phyloP scores from a whole-genome alignment of 2,329 filamentous ascomycete species.

The Fusarium transvaalense region DNA sequence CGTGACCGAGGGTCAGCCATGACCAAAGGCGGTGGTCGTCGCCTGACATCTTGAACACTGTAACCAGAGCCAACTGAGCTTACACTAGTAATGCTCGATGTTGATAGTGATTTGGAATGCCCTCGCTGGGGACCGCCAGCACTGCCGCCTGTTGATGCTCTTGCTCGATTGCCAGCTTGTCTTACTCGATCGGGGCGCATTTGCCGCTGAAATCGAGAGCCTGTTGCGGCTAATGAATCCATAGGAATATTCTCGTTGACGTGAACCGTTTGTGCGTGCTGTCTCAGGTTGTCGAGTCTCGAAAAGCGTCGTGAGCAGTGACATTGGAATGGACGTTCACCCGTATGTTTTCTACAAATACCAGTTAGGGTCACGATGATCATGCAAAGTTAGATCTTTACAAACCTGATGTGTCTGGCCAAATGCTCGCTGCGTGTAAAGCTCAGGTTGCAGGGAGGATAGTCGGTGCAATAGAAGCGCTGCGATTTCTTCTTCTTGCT shows the following conservation, averaged over 20 bases:
- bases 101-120: constrained; percentile 86
- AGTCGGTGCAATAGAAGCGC: constrained; percentile 95
- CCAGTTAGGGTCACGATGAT: constrained; percentile 16
- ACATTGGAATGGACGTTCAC: constrained; percentile 95
- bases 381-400: neutral
- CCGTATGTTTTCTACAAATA: constrained; percentile 85
- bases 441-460: constrained; percentile 91
- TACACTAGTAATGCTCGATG: constrained; percentile 86
- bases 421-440: constrained; percentile 97
- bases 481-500: constrained; percentile 97
- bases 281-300: constrained; percentile 91
- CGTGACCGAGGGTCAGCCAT: constrained; percentile 81
- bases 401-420: constrained; percentile 89
- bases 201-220: constrained; percentile 91
- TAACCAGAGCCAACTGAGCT: constrained; percentile 75
- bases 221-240: constrained; percentile 92
- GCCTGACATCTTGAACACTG: constrained; percentile 73
- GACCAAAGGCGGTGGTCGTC: constrained; percentile 83
- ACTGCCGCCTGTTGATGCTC: constrained; percentile 82
- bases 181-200: constrained; percentile 88
- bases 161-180: constrained; percentile 77
- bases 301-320: constrained; percentile 96
- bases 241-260: constrained; percentile 96
- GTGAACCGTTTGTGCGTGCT: constrained; percentile 97
- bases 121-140: constrained; percentile 78